Conservation (phyloP, 768 basidiomycete genomes). For the Leccinum obscurum region DNA sequence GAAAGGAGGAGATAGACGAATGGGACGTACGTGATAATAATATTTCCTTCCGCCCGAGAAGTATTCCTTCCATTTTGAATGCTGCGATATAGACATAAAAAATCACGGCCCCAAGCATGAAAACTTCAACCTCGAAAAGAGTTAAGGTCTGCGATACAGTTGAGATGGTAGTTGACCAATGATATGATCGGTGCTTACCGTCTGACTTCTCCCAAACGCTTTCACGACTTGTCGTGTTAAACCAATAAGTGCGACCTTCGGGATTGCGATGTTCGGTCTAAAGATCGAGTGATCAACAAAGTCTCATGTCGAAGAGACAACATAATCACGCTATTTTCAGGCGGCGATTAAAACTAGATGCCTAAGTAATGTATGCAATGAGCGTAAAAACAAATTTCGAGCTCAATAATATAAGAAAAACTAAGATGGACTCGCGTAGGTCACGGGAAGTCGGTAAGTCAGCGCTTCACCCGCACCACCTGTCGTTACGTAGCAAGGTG, state of each 20-base stretch:
- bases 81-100: slow-evolving; percentile 42
- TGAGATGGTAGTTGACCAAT: slow-evolving; percentile 7
- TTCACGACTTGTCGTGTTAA: slow-evolving; percentile 82
- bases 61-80: slow-evolving; percentile 96
- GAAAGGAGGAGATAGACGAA: background rate
- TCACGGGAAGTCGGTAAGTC: too few species aligned
- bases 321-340: slow-evolving; percentile 22
- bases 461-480: too few species aligned
- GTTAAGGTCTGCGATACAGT: slow-evolving; percentile 60
- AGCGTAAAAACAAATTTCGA: too few species aligned
- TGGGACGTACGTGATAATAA: slow-evolving; percentile 72
- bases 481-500: too few species aligned
- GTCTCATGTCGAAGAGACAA: slow-evolving; percentile 9
- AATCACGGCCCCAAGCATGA: background rate
- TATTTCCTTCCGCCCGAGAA: slow-evolving; percentile 90
- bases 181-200: slow-evolving; percentile 45
- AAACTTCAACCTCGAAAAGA: slow-evolving; percentile 74
- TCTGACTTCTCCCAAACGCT: slow-evolving; percentile 99
- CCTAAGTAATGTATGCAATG: too few species aligned
- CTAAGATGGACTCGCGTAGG: too few species aligned
- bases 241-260: slow-evolving; percentile 97
- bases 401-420: too few species aligned
- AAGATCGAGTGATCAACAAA: slow-evolving; percentile 5
- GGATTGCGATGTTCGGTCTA: slow-evolving; percentile 94
- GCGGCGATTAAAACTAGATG: slow-evolving; percentile 23